phyloP scores from a whole-genome alignment of 257 asterid species.

The Phtheirospermum japonicum region DNA sequence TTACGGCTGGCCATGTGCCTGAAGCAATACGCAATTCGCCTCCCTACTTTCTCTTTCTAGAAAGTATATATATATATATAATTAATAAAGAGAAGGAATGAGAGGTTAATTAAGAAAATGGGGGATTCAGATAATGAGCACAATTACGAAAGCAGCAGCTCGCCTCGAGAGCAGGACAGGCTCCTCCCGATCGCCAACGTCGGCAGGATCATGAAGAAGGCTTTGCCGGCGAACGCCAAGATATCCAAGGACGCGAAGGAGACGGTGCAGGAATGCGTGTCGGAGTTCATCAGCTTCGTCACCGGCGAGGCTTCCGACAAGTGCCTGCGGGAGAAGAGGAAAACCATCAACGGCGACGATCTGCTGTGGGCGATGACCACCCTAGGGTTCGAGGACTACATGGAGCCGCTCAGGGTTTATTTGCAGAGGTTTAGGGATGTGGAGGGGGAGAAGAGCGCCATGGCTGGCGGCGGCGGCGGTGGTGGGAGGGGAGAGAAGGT shows the following conservation, averaged over 20 bases:
- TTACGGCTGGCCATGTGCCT: conserved; percentile 23
- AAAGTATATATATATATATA: too few relatives aligned
- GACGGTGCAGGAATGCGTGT: too few relatives aligned
- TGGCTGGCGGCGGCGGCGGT: conserved; percentile 16
- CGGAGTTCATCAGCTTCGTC: too few relatives aligned
- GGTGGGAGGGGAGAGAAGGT: conserved; percentile 36
- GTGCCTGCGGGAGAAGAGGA: too few relatives aligned
- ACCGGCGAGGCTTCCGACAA: too few relatives aligned
- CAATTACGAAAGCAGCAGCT: conserved; percentile 12
- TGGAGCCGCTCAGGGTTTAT: conserved; percentile 44
- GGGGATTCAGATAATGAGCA: conserved; percentile 31
- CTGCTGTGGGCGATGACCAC: conserved; percentile 46
- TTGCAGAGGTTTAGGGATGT: conserved; percentile 49
- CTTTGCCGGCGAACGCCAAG: too few relatives aligned
- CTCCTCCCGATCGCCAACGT: too few relatives aligned
- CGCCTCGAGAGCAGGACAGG: conserved; percentile 25
- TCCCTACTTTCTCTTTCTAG: conserved; percentile 1
- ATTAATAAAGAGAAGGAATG: not conserved
- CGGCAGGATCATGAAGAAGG: too few relatives aligned
- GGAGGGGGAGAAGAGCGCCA: conserved; percentile 55
- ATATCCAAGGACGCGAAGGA: too few relatives aligned
- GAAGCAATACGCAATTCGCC: not conserved
- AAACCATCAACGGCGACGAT: too few relatives aligned
- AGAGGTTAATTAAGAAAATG: not conserved
- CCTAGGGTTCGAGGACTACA: conserved; percentile 46